These are phyloP conservation scores for Phytophthora cajani DNA, from an alignment of 352 stramenopile species.

Conservation along the genomic window DNA sequence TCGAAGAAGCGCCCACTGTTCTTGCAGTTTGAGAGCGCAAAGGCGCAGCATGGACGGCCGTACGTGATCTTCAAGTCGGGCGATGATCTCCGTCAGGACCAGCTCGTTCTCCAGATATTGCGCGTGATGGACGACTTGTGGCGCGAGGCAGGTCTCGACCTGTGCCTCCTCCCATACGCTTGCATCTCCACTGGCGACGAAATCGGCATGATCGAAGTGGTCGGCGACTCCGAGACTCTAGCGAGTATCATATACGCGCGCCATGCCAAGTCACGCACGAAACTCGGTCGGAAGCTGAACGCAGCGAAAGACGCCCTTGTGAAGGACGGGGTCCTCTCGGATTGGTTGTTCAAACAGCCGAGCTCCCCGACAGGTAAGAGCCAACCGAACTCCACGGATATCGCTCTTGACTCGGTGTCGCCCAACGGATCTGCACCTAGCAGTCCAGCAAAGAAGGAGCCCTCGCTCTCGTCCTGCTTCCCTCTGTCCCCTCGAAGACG, in stretches of 20 bases:
- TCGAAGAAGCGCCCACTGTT: constrained; percentile 94
- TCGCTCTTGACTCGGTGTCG: constrained; percentile 23
- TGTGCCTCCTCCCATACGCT: constrained; percentile 87
- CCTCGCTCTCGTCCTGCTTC: constrained; percentile 58
- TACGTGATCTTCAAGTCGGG: constrained; percentile 94
- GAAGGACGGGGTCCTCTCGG: constrained; percentile 63
- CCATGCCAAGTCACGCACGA: constrained; percentile 65
- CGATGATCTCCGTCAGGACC: constrained; percentile 94
- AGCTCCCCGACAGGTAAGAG: constrained; percentile 4
- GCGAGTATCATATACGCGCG: constrained; percentile 87
- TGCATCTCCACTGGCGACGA: constrained; percentile 89
- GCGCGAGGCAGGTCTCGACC: constrained; percentile 82
- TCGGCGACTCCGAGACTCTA: constrained; percentile 87
- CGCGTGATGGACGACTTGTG: constrained; percentile 93
- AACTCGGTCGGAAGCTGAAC: constrained; percentile 68
- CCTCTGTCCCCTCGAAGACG: constrained; percentile 52
- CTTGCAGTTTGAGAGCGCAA: constrained; percentile 83
- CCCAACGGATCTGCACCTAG: constrained; percentile 13
- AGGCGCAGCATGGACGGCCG: constrained; percentile 60
- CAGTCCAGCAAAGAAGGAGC: constrained; percentile 22
- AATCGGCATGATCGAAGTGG: constrained; percentile 91
- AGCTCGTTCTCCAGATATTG: constrained; percentile 93
- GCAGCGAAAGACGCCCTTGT: constrained; percentile 76
- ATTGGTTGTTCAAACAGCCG: constrained; percentile 69
- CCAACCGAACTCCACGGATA: constrained; percentile 9